A percentile compares a stretch with the other conserved stretches of the same genome.
Evolutionary conservation across 2,329 filamentous ascomycete genomes (phyloP).

Genomic region (Curvularia lunata): DNA sequence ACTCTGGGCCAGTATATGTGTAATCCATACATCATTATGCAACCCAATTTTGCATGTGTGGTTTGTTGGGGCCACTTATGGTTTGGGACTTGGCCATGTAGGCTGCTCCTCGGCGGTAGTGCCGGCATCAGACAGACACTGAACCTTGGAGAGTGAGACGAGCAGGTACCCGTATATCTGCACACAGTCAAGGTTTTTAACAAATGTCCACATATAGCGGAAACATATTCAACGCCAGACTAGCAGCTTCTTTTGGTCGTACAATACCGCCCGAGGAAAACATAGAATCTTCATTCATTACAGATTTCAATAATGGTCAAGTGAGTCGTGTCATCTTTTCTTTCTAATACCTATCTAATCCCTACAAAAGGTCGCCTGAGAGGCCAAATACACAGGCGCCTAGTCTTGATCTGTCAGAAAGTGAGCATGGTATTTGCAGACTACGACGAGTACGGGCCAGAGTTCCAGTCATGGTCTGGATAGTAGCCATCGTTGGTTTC

Average conservation of each 20-base stretch:
- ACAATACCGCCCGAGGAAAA: background rate
- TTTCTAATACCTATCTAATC: background rate
- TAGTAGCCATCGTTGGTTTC: conserved; percentile 33
- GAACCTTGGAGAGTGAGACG: background rate
- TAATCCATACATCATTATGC: background rate
- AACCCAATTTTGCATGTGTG: background rate
- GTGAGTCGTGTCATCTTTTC: conserved; percentile 1
- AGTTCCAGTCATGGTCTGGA: conserved; percentile 34
- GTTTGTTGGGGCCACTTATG: background rate
- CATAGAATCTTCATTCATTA: background rate
- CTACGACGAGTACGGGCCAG: conserved; percentile 32
- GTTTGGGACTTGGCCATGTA: background rate
- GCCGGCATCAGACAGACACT: background rate
- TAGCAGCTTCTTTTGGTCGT: background rate
- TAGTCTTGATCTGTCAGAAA: conserved; percentile 2
- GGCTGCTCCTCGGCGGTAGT: background rate
- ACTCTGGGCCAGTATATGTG: background rate
- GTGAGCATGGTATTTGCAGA: conserved; percentile 1
- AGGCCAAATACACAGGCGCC: conserved; percentile 12
- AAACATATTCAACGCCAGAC: background rate
- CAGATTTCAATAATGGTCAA: conserved; percentile 1
- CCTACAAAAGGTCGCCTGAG: conserved; percentile 1
- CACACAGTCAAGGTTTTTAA: background rate
- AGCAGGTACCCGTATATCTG: conserved; percentile 5
- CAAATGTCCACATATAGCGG: background rate